Evolutionary conservation across 2,329 filamentous ascomycete genomes (phyloP).

Genomic region (Sporothrix inflata): DNA sequence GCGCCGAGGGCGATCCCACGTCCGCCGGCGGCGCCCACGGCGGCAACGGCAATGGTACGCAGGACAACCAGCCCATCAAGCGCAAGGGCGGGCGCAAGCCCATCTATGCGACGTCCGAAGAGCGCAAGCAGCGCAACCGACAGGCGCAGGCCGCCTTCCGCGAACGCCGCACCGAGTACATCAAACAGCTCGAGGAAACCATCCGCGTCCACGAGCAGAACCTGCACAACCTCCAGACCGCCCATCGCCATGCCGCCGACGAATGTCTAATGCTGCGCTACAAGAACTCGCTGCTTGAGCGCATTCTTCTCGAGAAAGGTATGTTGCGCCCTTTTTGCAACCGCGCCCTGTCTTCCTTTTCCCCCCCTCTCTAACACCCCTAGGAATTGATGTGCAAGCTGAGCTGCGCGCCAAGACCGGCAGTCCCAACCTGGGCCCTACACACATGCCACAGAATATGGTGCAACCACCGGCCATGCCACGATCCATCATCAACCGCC

Average conservation of each 20-base stretch:
- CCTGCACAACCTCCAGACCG: conserved; percentile 87
- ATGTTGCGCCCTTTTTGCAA: conserved; percentile 29
- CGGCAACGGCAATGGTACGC: conserved; percentile 43
- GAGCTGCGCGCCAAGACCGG: conserved; percentile 92
- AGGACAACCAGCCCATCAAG: conserved; percentile 73
- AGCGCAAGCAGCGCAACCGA: conserved; percentile 95
- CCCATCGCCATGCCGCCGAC: conserved; percentile 90
- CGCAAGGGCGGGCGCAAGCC: conserved; percentile 97
- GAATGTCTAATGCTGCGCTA: conserved; percentile 98
- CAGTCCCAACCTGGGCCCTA: conserved; percentile 76
- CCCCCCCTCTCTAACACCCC: conserved; percentile 13
- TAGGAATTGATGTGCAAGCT: conserved; percentile 95
- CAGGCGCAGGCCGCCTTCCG: conserved; percentile 97
- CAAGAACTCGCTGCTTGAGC: conserved; percentile 94
- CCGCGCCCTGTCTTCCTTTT: not conserved
- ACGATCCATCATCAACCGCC: conserved; percentile 78
- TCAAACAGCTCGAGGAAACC: conserved; percentile 96
- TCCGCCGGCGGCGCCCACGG: conserved; percentile 41
- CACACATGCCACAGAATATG: conserved; percentile 67
- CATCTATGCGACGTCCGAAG: conserved; percentile 99
- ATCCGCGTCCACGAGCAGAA: conserved; percentile 97
- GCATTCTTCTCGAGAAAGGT: conserved; percentile 97
- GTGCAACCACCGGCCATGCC: conserved; percentile 78
- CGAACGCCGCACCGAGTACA: conserved; percentile 96
- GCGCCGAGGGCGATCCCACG: conserved; percentile 59